These are phyloP conservation scores for Suhomyces bokatorum DNA, from an alignment of 1,139 yeast genomes.

Conservation along the genomic window DNA sequence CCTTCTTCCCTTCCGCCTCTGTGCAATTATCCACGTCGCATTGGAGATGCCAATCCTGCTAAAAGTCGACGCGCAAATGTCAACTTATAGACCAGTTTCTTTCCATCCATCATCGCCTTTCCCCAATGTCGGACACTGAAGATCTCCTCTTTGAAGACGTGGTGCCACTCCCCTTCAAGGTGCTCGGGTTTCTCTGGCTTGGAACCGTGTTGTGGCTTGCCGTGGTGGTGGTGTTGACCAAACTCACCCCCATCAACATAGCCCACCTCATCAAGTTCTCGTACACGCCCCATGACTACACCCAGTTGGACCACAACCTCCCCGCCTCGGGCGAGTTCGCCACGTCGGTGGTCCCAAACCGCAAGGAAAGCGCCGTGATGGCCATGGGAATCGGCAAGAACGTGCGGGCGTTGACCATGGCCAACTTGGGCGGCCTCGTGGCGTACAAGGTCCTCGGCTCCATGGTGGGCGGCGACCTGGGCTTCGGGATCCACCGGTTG, in stretches of 20 bases:
- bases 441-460: slow-evolving; percentile 23
- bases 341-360: slow-evolving; percentile 33
- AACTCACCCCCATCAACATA: slow-evolving; percentile 32
- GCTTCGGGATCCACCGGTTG: background rate
- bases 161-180: slow-evolving; percentile 43
- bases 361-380: slow-evolving; percentile 33
- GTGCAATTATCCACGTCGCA: no score
- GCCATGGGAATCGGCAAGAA: slow-evolving; percentile 37
- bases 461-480: background rate
- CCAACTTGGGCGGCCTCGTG: slow-evolving; percentile 25
- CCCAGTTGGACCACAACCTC: slow-evolving; percentile 22
- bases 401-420: slow-evolving; percentile 22
- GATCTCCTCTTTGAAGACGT: slow-evolving; percentile 9
- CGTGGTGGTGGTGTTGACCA: slow-evolving; percentile 29
- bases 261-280: slow-evolving; percentile 40
- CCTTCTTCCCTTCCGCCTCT: no score
- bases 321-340: slow-evolving; percentile 36
- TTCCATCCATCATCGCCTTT: background rate
- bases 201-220: slow-evolving; percentile 40
- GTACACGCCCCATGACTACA: slow-evolving; percentile 40
- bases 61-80: no score
- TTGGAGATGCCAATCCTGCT: no score
- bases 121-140: slow-evolving; percentile 3
- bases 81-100: background rate
- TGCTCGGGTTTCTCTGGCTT: slow-evolving; percentile 32